Evolutionary conservation across 257 asterid species (phyloP).

Genomic region (Solanum bulbocastanum): DNA sequence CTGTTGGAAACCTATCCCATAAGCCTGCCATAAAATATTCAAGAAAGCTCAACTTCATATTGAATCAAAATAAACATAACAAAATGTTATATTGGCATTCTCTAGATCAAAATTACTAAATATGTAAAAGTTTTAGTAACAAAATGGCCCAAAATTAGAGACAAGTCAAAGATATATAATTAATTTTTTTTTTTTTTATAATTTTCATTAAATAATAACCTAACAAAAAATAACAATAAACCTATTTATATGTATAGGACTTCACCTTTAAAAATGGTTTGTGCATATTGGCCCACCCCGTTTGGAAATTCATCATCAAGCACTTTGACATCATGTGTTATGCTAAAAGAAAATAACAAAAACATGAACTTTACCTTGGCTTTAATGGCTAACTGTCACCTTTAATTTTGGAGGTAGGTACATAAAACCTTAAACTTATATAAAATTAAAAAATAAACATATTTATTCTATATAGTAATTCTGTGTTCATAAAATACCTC

Average conservation of each 20-base stretch:
- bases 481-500: too few relatives aligned
- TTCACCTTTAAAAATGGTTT: neutral
- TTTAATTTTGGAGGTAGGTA: too few relatives aligned
- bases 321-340: neutral
- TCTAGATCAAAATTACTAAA: neutral
- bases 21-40: constrained; percentile 25
- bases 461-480: too few relatives aligned
- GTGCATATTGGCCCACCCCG: neutral
- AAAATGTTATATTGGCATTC: neutral
- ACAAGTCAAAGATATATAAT: neutral
- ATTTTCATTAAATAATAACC: neutral
- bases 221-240: neutral
- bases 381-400: too few relatives aligned
- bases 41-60: neutral
- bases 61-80: neutral
- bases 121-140: neutral
- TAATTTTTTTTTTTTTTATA: too few relatives aligned
- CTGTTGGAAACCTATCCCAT: constrained; percentile 69
- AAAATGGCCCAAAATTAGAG: neutral
- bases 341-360: neutral
- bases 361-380: neutral
- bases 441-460: too few relatives aligned
- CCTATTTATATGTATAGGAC: neutral
- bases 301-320: neutral
- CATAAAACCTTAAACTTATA: too few relatives aligned